Evolutionary conservation across 805 yeast species (phyloP).

Genomic region (Groenewaldozyma salmanticensis): DNA sequence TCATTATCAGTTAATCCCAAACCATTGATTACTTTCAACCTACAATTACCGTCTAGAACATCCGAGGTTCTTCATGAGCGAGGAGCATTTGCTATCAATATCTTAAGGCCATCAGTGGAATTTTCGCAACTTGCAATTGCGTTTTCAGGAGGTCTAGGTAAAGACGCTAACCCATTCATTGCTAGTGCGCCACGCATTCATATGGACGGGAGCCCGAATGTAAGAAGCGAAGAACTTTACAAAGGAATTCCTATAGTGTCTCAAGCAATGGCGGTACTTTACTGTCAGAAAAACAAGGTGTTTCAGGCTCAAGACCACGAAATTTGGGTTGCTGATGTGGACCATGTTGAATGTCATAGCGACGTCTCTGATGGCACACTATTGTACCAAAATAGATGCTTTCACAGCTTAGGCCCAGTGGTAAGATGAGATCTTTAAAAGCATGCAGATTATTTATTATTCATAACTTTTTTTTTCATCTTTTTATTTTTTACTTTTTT

Average conservation of each 20-base stretch:
- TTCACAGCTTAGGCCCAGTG: constrained; percentile 30
- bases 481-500: no score
- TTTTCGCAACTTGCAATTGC: constrained; percentile 53
- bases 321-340: constrained; percentile 77
- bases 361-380: constrained; percentile 10
- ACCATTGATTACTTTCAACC: constrained; percentile 75
- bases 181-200: constrained; percentile 18
- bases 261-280: constrained; percentile 20
- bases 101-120: constrained; percentile 50
- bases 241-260: constrained; percentile 21
- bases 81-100: constrained; percentile 60
- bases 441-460: no score
- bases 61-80: constrained; percentile 52
- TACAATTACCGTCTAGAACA: constrained; percentile 80
- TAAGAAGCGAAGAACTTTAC: not conserved
- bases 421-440: no score
- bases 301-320: constrained; percentile 72
- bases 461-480: no score
- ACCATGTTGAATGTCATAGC: constrained; percentile 22
- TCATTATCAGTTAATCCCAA: constrained; percentile 71
- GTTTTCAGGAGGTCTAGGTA: constrained; percentile 49
- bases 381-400: constrained; percentile 17
- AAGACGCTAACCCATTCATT: constrained; percentile 26
- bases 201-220: not conserved
- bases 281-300: constrained; percentile 20